Percentiles rank a stretch among this genome's conserved stretches.
Evolutionary conservation across 805 yeast genomes (phyloP).

Genomic region (Kodamaea kakaduensis): DNA sequence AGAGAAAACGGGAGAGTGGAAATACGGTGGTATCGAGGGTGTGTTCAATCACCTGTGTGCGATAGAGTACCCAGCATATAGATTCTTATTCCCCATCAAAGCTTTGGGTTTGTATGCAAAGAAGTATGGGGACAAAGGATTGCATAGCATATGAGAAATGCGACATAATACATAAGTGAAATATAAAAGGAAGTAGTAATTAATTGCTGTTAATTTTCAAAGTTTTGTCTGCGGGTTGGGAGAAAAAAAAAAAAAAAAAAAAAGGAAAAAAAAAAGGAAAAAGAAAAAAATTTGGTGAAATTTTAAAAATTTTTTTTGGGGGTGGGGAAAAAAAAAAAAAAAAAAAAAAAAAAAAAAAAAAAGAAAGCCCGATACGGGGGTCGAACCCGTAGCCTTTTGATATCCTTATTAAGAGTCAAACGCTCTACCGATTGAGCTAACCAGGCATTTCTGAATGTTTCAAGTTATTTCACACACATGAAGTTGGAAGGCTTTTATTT

Average conservation of each 20-base stretch:
- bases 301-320: no score
- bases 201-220: no score
- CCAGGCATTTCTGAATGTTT: no score
- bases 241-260: no score
- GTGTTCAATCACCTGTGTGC: conserved; percentile 91
- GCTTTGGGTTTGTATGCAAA: conserved; percentile 73
- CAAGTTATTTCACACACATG: no score
- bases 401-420: conserved; percentile 6
- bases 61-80: conserved; percentile 93
- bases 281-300: no score
- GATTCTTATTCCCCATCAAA: conserved; percentile 84
- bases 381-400: conserved; percentile 8
- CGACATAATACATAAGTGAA: no score
- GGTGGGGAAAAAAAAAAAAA: not conserved
- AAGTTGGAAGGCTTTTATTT: no score
- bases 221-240: no score
- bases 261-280: no score
- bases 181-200: no score
- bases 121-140: conserved; percentile 23
- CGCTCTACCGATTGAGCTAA: conserved; percentile 8
- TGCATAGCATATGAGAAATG: not conserved
- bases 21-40: conserved; percentile 83
- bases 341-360: not conserved
- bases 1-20: conserved; percentile 75
- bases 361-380: conserved; percentile 7